These are phyloP conservation scores for Teunomyces tritomae DNA, from an alignment of 805 yeast species.

Conservation along the genomic window DNA sequence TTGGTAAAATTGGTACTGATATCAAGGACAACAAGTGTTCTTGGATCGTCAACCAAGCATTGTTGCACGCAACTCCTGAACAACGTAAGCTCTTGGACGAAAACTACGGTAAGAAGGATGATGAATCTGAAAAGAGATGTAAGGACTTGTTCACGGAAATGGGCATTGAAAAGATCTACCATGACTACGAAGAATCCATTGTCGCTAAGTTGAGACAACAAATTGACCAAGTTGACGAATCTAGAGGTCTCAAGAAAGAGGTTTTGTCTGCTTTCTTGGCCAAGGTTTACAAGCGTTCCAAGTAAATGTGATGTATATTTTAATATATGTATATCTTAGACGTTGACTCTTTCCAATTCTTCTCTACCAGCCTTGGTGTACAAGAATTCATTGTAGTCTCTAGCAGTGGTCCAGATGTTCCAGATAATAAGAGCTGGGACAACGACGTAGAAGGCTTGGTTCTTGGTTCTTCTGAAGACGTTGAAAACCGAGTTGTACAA, in stretches of 20 bases:
- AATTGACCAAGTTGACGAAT: slow-evolving; percentile 78
- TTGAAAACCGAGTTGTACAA: slow-evolving; percentile 86
- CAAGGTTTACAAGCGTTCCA: slow-evolving; percentile 92
- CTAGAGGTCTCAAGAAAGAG: slow-evolving; percentile 86
- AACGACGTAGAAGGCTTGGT: slow-evolving; percentile 74
- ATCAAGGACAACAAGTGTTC: slow-evolving; percentile 98
- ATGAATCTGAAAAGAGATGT: slow-evolving; percentile 61
- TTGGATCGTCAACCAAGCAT: slow-evolving; percentile 94
- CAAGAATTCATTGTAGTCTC: slow-evolving; percentile 88
- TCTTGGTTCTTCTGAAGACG: slow-evolving; percentile 88
- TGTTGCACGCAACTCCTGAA: slow-evolving; percentile 69
- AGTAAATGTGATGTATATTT: slow-evolving; percentile 40
- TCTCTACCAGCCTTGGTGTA: slow-evolving; percentile 98
- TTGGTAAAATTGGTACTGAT: slow-evolving; percentile 98
- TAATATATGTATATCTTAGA: slow-evolving; percentile 17
- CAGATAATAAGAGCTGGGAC: slow-evolving; percentile 80
- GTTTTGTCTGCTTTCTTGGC: slow-evolving; percentile 82
- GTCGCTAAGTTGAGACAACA: slow-evolving; percentile 61
- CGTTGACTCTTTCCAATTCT: slow-evolving; percentile 73
- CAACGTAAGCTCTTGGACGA: slow-evolving; percentile 81
- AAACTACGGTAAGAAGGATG: slow-evolving; percentile 86
- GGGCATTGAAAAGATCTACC: slow-evolving; percentile 67
- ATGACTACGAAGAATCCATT: slow-evolving; percentile 76
- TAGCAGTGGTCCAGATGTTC: slow-evolving; percentile 83
- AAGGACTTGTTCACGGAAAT: slow-evolving; percentile 74